Evolutionary conservation across 2,329 filamentous ascomycete species (phyloP).

Genomic region (Biscogniauxia mediterranea): DNA sequence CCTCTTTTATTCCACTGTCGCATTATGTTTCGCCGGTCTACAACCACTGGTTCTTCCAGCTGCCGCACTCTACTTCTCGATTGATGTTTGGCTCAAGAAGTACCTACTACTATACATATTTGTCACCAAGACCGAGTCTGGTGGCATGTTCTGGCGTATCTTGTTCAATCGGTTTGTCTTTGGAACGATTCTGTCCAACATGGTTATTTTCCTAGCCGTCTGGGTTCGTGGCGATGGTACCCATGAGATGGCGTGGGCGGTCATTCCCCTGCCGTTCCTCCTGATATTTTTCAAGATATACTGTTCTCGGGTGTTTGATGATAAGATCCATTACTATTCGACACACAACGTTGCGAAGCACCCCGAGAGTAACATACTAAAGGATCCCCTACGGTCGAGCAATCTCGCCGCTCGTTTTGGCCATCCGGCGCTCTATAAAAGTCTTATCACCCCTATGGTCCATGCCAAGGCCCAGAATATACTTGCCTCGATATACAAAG

Average conservation of each 20-base stretch:
- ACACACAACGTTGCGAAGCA: constrained; percentile 55
- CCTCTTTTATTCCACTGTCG: constrained; percentile 88
- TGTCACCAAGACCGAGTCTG: constrained; percentile 94
- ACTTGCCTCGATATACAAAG: constrained; percentile 81
- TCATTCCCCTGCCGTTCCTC: constrained; percentile 74
- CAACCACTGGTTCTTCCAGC: constrained; percentile 87
- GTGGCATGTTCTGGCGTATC: constrained; percentile 87
- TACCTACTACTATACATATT: constrained; percentile 94
- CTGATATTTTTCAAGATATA: constrained; percentile 84
- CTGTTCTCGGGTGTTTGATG: constrained; percentile 73
- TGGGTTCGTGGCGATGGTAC: constrained; percentile 65
- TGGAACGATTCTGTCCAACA: constrained; percentile 72
- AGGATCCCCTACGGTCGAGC: constrained; percentile 58
- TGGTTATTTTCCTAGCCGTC: constrained; percentile 74
- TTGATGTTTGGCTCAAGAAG: constrained; percentile 91
- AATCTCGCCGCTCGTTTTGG: constrained; percentile 78
- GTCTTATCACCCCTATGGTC: constrained; percentile 24
- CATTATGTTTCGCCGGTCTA: constrained; percentile 77
- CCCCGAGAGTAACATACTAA: constrained; percentile 46
- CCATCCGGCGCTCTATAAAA: constrained; percentile 51
- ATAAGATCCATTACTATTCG: constrained; percentile 77
- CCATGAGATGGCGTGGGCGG: constrained; percentile 61
- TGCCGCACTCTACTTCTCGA: constrained; percentile 81
- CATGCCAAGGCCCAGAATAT: constrained; percentile 79
- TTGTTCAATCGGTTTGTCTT: constrained; percentile 93